Conservation (phyloP, 495 filamentous ascomycete genomes). For the Bacidia rubella region DNA sequence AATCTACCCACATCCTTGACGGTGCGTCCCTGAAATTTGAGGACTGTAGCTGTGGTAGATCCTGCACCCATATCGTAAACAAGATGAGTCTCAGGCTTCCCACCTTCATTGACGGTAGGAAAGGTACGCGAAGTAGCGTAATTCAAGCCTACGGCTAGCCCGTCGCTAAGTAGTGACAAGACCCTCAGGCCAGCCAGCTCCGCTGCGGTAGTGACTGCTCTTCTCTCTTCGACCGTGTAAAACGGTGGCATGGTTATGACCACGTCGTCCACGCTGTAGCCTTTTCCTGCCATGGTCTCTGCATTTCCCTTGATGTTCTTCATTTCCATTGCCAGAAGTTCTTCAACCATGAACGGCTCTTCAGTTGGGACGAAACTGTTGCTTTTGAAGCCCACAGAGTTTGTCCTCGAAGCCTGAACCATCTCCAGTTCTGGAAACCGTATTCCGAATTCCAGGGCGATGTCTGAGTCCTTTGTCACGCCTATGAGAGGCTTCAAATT, state of each 20-base stretch:
- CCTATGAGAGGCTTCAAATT: constrained; percentile 85
- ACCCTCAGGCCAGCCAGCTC: constrained; percentile 79
- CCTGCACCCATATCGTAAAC: constrained; percentile 98
- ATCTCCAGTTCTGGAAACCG: constrained; percentile 49
- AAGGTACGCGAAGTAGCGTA: constrained; percentile 88
- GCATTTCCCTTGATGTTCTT: constrained; percentile 80
- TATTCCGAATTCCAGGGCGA: constrained; percentile 50
- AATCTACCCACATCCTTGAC: constrained; percentile 87
- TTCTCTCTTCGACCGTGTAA: constrained; percentile 79
- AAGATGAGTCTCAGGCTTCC: constrained; percentile 82
- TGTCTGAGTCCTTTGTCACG: constrained; percentile 45
- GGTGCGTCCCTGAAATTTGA: constrained; percentile 75
- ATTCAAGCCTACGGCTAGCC: constrained; percentile 82
- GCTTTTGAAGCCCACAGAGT: constrained; percentile 66
- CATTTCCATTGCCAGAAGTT: constrained; percentile 92
- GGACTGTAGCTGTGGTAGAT: constrained; percentile 85
- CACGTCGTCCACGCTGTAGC: constrained; percentile 55
- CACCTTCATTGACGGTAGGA: constrained; percentile 66
- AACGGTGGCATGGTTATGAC: constrained; percentile 90
- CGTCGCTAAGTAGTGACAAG: constrained; percentile 75
- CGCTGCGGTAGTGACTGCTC: constrained; percentile 65
- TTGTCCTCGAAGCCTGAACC: constrained; percentile 41
- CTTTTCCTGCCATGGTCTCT: constrained; percentile 69
- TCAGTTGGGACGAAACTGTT: constrained; percentile 49
- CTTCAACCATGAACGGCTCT: constrained; percentile 73